phyloP scores from a whole-genome alignment of 2,329 filamentous ascomycete species.

The Sporothrix inflata region DNA sequence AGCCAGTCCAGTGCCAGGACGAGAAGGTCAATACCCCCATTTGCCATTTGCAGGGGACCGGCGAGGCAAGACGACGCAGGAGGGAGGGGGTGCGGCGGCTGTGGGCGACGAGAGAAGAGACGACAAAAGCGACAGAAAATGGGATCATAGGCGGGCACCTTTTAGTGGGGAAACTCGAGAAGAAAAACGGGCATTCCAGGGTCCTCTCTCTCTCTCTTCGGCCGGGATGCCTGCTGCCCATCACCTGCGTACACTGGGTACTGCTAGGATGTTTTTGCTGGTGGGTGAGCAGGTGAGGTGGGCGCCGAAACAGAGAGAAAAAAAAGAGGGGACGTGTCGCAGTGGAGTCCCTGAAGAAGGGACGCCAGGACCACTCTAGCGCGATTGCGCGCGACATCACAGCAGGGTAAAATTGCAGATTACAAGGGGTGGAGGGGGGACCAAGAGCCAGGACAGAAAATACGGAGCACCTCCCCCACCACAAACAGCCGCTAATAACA shows the following conservation, averaged over 20 bases:
- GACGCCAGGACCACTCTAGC: conserved; percentile 18
- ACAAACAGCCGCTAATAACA: neutral
- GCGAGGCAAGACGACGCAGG: neutral
- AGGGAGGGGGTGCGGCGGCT: neutral
- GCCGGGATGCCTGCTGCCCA: conserved; percentile 26
- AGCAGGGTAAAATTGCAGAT: conserved; percentile 21
- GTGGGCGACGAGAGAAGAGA: neutral
- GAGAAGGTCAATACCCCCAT: neutral
- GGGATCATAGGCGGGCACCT: neutral
- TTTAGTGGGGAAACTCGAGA: conserved; percentile 2
- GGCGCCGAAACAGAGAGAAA: neutral
- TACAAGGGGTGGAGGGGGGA: neutral
- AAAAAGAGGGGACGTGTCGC: conserved; percentile 13
- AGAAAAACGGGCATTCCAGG: neutral
- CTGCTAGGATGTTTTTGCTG: conserved; percentile 13
- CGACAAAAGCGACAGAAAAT: neutral
- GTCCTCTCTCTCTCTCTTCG: neutral
- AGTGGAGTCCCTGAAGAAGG: neutral
- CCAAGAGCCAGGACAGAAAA: neutral
- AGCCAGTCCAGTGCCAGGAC: neutral
- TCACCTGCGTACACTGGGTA: conserved; percentile 24
- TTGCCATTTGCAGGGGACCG: neutral
- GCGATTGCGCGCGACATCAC: conserved; percentile 20
- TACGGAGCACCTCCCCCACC: conserved; percentile 13
- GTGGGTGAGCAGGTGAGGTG: neutral